phyloP scores from a whole-genome alignment of 2,329 filamentous ascomycete genomes.

The Botrytis fabae region DNA sequence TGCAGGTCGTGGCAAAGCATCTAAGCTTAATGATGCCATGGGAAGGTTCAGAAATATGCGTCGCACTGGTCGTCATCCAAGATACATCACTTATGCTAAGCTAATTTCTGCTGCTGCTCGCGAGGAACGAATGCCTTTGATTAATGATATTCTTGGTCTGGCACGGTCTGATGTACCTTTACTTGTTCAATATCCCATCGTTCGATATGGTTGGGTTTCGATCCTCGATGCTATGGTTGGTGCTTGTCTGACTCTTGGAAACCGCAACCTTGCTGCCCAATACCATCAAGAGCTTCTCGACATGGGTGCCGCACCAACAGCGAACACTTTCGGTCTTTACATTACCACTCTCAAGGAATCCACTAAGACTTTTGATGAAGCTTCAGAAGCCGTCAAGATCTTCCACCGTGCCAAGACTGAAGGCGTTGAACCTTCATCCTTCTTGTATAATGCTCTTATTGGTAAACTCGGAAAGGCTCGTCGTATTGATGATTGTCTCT shows the following conservation, averaged over 20 bases:
- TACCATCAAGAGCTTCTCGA: constrained; percentile 90
- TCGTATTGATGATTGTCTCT: constrained; percentile 95
- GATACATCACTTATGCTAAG: constrained; percentile 97
- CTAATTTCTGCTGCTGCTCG: constrained; percentile 88
- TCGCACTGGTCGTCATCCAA: constrained; percentile 83
- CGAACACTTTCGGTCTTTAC: constrained; percentile 97
- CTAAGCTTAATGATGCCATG: constrained; percentile 77
- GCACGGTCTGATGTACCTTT: constrained; percentile 87
- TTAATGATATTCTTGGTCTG: constrained; percentile 85
- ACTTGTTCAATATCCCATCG: constrained; percentile 77
- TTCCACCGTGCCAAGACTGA: constrained; percentile 92
- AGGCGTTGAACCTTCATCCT: constrained; percentile 92
- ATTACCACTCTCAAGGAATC: constrained; percentile 99
- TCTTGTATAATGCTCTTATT: constrained; percentile 97
- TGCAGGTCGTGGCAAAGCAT: constrained; percentile 61
- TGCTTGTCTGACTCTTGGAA: constrained; percentile 79
- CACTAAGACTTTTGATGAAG: constrained; percentile 96
- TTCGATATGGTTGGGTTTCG: constrained; percentile 93
- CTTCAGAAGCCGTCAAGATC: constrained; percentile 94
- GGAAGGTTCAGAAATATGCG: constrained; percentile 89
- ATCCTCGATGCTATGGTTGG: constrained; percentile 97
- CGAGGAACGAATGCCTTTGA: constrained; percentile 76
- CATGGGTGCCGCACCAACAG: constrained; percentile 88
- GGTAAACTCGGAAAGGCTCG: constrained; percentile 97
- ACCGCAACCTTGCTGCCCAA: constrained; percentile 76